Evolutionary conservation across 169 alveolate species (phyloP).

Genomic region (Toxoplasma gondii): DNA sequence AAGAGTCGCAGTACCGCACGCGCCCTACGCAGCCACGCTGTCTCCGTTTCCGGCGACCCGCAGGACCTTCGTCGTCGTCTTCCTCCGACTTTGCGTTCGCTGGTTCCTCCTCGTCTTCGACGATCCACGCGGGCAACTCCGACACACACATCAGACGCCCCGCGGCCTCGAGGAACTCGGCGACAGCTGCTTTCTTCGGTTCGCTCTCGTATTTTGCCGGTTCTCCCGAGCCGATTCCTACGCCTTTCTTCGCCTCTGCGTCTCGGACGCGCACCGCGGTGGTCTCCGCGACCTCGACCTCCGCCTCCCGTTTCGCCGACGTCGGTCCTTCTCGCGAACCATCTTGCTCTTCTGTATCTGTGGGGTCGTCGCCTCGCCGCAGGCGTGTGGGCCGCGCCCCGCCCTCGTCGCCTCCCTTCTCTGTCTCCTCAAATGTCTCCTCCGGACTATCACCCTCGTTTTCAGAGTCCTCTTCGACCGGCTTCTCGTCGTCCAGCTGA

Average conservation of each 20-base stretch:
- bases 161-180: conserved; percentile 11
- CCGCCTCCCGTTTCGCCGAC: background rate
- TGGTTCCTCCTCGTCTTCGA: conserved; percentile 15
- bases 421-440: conserved; percentile 1
- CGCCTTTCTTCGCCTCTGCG: background rate
- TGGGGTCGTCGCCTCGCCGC: background rate
- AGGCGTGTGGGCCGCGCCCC: background rate
- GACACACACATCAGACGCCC: background rate
- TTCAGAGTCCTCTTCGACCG: background rate
- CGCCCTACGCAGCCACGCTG: conserved; percentile 9
- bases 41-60: background rate
- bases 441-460: background rate
- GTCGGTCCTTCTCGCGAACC: background rate
- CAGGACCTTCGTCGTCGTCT: background rate
- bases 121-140: conserved; percentile 45
- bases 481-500: background rate
- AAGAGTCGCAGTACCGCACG: conserved; percentile 3
- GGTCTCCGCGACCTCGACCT: background rate
- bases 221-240: background rate
- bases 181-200: conserved; percentile 5
- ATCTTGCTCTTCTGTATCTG: conserved; percentile 17
- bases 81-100: conserved; percentile 26
- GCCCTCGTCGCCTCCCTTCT: background rate
- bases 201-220: background rate
- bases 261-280: background rate